Percentiles rank a stretch among this genome's conserved stretches.
These are phyloP conservation scores for Aspergillaceae sp. DNA, from an alignment of 2,329 filamentous ascomycete species.

Conservation along the genomic window DNA sequence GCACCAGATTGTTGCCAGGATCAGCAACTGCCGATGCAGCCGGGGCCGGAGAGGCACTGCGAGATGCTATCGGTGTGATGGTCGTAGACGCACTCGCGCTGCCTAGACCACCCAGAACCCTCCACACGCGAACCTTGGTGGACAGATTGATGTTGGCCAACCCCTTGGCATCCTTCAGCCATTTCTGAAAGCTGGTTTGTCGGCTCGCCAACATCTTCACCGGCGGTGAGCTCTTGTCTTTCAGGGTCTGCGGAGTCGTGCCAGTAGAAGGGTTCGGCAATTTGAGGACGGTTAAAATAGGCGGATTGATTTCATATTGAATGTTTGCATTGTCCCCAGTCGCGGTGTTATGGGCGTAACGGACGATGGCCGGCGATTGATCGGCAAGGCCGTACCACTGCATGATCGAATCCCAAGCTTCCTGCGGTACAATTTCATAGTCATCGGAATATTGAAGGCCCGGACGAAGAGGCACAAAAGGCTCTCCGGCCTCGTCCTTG, in stretches of 20 bases:
- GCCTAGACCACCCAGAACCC: constrained; percentile 43
- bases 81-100: constrained; percentile 37
- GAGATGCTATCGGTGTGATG: constrained; percentile 36
- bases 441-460: constrained; percentile 57
- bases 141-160: constrained; percentile 57
- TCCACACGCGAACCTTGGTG: constrained; percentile 71
- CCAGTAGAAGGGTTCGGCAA: constrained; percentile 53
- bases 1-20: constrained; percentile 44
- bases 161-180: constrained; percentile 65
- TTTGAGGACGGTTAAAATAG: constrained; percentile 75
- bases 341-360: constrained; percentile 69
- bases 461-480: constrained; percentile 64
- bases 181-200: constrained; percentile 61
- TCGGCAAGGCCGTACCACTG: constrained; percentile 72
- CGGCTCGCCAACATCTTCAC: constrained; percentile 62
- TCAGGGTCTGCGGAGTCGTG: constrained; percentile 52
- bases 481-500: constrained; percentile 39
- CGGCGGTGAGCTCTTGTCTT: constrained; percentile 54
- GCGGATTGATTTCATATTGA: constrained; percentile 74
- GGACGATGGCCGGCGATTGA: constrained; percentile 61
- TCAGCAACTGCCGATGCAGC: constrained; percentile 34
- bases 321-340: constrained; percentile 57
- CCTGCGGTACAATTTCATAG: constrained; percentile 66
- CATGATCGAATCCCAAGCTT: constrained; percentile 73
- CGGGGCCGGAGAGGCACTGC: constrained; percentile 37